Evolutionary conservation across 2,329 filamentous ascomycete genomes (phyloP).

Genomic region (Cercospora sp.): DNA sequence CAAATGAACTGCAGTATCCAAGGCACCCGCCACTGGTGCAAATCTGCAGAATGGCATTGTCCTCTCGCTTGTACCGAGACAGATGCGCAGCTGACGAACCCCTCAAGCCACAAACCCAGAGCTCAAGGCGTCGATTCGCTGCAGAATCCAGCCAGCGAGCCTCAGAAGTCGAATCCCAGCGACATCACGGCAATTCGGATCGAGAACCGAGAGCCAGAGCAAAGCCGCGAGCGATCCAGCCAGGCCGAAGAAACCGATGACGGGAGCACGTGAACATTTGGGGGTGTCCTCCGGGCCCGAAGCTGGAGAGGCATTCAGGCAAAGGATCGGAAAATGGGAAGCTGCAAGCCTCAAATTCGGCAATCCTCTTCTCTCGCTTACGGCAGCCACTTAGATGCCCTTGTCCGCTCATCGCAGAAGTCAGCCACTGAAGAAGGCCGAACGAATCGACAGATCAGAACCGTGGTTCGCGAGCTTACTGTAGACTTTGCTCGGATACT

Average conservation of each 20-base stretch:
- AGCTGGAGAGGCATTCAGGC: not conserved
- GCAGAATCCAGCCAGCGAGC: not conserved
- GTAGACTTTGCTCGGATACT: not conserved
- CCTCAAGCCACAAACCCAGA: not conserved
- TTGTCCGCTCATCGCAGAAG: not conserved
- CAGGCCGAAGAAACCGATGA: not conserved
- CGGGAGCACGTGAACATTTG: not conserved
- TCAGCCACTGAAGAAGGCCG: not conserved
- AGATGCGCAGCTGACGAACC: not conserved
- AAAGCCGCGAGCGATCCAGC: not conserved
- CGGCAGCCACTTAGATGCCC: not conserved
- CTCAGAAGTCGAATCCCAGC: not conserved
- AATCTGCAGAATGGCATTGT: not conserved
- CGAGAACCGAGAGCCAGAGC: not conserved
- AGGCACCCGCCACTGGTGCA: not conserved
- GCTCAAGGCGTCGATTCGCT: not conserved
- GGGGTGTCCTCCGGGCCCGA: not conserved
- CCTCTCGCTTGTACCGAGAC: not conserved
- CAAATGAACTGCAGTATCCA: not conserved
- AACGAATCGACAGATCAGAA: not conserved
- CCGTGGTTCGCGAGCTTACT: not conserved
- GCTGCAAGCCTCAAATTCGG: not conserved
- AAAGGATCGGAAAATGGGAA: not conserved
- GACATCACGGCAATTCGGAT: not conserved
- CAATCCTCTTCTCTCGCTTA: not conserved